A percentile compares a stretch with the other conserved stretches of the same genome.
phyloP scores from a whole-genome alignment of 2,329 filamentous ascomycete species.

The Colletotrichum horii region DNA sequence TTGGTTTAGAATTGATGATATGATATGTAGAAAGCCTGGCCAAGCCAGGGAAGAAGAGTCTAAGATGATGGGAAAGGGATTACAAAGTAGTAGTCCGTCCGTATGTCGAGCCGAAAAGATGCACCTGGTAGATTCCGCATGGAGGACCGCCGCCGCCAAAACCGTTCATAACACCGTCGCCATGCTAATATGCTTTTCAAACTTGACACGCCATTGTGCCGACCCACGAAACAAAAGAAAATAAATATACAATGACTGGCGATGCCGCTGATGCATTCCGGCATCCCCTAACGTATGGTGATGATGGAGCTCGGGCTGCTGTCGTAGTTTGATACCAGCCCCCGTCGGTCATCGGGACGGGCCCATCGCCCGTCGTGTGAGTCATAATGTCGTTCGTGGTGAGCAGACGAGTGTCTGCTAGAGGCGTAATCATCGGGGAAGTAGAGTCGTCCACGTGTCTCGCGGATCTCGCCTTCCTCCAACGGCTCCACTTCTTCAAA shows the following conservation, averaged over 20 bases:
- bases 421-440: background rate
- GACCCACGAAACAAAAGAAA: background rate
- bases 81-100: constrained; percentile 9
- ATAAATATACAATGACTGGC: constrained; percentile 4
- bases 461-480: constrained; percentile 16
- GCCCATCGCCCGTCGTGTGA: constrained; percentile 10
- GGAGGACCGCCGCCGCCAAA: background rate
- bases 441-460: constrained; percentile 9
- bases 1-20: background rate
- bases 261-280: background rate
- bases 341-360: background rate
- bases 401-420: constrained; percentile 4
- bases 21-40: background rate
- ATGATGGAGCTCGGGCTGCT: constrained; percentile 24
- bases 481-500: constrained; percentile 4
- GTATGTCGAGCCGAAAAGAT: background rate
- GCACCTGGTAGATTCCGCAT: background rate
- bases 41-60: background rate
- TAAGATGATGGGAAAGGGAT: background rate
- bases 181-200: constrained; percentile 10
- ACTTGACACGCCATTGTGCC: background rate
- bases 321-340: background rate
- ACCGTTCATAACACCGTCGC: constrained; percentile 15
- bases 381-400: constrained; percentile 16
- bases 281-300: constrained; percentile 34